A percentile compares a stretch with the other conserved stretches of the same genome.
phyloP scores from a whole-genome alignment of 2,329 filamentous ascomycete species.

The Apiospora phragmitis region DNA sequence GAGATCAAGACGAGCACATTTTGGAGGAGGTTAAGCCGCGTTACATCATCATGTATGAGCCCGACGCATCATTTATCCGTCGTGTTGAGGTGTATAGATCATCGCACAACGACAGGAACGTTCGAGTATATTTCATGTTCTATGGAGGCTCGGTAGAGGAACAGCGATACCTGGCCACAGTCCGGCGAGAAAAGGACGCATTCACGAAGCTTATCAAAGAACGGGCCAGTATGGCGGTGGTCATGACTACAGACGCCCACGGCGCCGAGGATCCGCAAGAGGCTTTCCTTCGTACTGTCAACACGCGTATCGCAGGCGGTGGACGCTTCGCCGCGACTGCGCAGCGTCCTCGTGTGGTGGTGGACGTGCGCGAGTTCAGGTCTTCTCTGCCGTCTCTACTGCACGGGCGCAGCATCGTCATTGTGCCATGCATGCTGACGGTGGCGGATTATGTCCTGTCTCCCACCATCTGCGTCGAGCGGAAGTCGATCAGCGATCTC shows the following conservation, averaged over 20 bases:
- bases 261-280: constrained; percentile 81
- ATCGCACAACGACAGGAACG: constrained; percentile 84
- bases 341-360: constrained; percentile 84
- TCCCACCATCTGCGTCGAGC: constrained; percentile 88
- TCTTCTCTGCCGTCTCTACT: constrained; percentile 89
- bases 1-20: constrained; percentile 94
- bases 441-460: constrained; percentile 96
- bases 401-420: constrained; percentile 82
- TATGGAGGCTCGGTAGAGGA: constrained; percentile 95
- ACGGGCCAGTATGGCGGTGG: constrained; percentile 88
- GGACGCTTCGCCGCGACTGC: constrained; percentile 82
- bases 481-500: constrained; percentile 88
- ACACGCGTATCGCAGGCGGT: constrained; percentile 93
- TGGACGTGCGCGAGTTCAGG: constrained; percentile 94
- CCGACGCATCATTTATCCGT: constrained; percentile 90
- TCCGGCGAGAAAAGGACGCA: constrained; percentile 93
- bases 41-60: constrained; percentile 99
- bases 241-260: constrained; percentile 72
- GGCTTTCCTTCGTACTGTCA: constrained; percentile 89
- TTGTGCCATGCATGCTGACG: constrained; percentile 93
- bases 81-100: constrained; percentile 94
- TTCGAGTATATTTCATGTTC: constrained; percentile 95
- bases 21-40: constrained; percentile 90
- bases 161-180: constrained; percentile 84
- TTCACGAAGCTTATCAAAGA: constrained; percentile 96